phyloP scores from a whole-genome alignment of 208 protist genomes.

The Crithidia fasciculata region DNA sequence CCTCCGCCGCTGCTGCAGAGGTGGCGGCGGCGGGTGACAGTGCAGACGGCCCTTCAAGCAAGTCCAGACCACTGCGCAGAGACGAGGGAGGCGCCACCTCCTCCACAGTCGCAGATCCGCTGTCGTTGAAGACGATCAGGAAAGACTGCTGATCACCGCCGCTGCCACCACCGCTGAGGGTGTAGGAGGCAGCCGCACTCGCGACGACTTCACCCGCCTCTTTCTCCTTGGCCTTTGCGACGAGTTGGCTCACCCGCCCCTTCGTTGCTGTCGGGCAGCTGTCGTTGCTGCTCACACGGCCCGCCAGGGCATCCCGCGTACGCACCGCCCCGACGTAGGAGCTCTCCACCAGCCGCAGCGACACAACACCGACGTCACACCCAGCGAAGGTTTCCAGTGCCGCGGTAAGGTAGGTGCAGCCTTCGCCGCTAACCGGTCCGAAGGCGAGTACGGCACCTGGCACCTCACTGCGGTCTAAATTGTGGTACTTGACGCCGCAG shows the following conservation, averaged over 20 bases:
- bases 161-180: constrained; percentile 12
- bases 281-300: constrained; percentile 46
- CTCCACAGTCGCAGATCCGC: neutral
- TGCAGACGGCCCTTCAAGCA: too few species aligned
- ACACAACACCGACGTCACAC: constrained; percentile 45
- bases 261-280: constrained; percentile 8
- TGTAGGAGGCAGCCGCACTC: neutral
- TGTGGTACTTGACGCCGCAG: constrained; percentile 59
- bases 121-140: constrained; percentile 20
- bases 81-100: neutral
- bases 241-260: constrained; percentile 9
- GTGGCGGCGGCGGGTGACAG: too few species aligned
- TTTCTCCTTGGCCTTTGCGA: constrained; percentile 4
- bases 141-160: constrained; percentile 5
- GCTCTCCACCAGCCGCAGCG: constrained; percentile 62
- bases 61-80: too few species aligned
- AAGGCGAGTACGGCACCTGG: constrained; percentile 39
- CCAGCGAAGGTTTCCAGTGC: constrained; percentile 49
- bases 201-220: neutral
- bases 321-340: constrained; percentile 56
- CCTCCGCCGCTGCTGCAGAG: neutral
- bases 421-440: constrained; percentile 45
- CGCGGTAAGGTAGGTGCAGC: constrained; percentile 68
- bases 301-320: constrained; percentile 51
- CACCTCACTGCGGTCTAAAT: constrained; percentile 28